phyloP scores from a whole-genome alignment of 2,329 filamentous ascomycete genomes.

The Diplodia seriata region DNA sequence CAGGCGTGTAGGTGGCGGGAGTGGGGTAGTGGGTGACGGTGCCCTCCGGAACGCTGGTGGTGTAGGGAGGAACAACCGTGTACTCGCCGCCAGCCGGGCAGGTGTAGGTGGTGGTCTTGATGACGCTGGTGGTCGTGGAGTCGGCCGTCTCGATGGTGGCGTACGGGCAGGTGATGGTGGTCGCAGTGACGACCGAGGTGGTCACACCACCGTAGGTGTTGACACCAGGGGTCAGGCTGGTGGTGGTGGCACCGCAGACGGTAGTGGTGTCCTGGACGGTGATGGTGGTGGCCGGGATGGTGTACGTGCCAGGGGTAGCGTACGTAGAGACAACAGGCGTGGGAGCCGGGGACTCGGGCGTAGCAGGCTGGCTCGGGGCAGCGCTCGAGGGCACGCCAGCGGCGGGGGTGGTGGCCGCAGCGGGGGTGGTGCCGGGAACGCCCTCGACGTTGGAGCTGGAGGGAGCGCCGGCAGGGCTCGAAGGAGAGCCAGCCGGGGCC shows the following conservation, averaged over 20 bases:
- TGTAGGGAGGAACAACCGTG: slow-evolving; percentile 74
- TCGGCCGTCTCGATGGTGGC: slow-evolving; percentile 67
- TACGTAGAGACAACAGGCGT: slow-evolving; percentile 60
- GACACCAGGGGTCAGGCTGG: slow-evolving; percentile 67
- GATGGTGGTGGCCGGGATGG: slow-evolving; percentile 75
- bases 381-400: slow-evolving; percentile 30
- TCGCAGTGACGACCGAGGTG: slow-evolving; percentile 70
- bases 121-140: slow-evolving; percentile 68
- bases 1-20: slow-evolving; percentile 69
- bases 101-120: slow-evolving; percentile 73
- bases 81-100: slow-evolving; percentile 78
- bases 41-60: slow-evolving; percentile 59
- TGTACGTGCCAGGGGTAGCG: slow-evolving; percentile 75
- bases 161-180: slow-evolving; percentile 73
- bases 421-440: slow-evolving; percentile 7
- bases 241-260: slow-evolving; percentile 68
- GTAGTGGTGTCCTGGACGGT: slow-evolving; percentile 71
- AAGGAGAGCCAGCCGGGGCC: slow-evolving; percentile 2
- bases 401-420: not conserved
- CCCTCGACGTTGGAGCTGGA: not conserved
- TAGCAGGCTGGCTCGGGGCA: slow-evolving; percentile 40
- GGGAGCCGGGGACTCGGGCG: slow-evolving; percentile 39
- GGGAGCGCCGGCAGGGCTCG: slow-evolving; percentile 4
- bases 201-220: slow-evolving; percentile 76
- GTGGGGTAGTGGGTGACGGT: slow-evolving; percentile 63